Evolutionary conservation across 2,329 filamentous ascomycete genomes (phyloP), one percentile per base, ranked within the genome.

Genomic region (Colletotrichum spaethianum): DNA sequence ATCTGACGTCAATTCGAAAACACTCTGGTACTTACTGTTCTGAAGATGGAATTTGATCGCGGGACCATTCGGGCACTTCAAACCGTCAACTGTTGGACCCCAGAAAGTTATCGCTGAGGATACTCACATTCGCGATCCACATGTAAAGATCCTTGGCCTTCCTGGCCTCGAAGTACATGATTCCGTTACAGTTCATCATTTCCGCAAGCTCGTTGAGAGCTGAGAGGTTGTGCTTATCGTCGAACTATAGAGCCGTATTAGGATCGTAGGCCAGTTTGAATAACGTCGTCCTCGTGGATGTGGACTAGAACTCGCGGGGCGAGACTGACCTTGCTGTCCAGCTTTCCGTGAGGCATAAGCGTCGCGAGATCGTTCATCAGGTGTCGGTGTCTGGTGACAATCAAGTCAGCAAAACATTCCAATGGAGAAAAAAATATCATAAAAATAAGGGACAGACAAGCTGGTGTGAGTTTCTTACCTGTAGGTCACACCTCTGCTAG

Each of bases 101-200:
- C 8, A 2, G 18, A 60, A 33, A 14, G 20, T 18, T 31, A 6
- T 23, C 20, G 28, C 33, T n/a, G 11, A 4, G 33, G 11, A 26
- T 11, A 61, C 57, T 61, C 42, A 61, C 57, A 16, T 46, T 46
- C 82, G 93, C 92, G 79, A 98, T 90, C 95, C 95, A 98, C 74
- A 97, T 86, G 83, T 98, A 99, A 26, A 98, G 87, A 86, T 98
- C 96, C 83, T 98, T 93, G 72, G 93, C 94, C 83, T 98, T 99
- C 73, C 95, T 89, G 56, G 95, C 95, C 85, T 99, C 96, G 80
- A 98, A 97, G 85, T 98, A 99, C 38, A 61, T 61, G 36, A 55
- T 42, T 14, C 18, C 23, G 50, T 96, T 96, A 89, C 93, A 96
- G 81, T 94, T 95, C 86, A 95, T 94, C 40, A 96, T 88, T 75